Evolutionary conservation across 805 yeast genomes (phyloP).

Genomic region (Candida lessepsii): DNA sequence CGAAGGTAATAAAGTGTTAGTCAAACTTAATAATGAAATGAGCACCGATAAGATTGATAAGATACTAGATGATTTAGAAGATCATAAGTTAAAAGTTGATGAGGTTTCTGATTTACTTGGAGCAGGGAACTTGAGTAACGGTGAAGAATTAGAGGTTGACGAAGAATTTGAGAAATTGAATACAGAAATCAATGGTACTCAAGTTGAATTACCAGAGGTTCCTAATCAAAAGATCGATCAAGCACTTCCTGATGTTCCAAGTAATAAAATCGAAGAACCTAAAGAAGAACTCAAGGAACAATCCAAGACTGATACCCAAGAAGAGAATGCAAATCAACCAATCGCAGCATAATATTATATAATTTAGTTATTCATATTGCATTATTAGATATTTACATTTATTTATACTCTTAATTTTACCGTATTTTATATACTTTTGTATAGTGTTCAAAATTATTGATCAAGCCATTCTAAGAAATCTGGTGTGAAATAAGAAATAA

Average conservation of each 20-base stretch:
- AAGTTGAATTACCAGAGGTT: constrained; percentile 9
- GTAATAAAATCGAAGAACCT: not conserved
- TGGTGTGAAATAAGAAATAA: constrained; percentile 92
- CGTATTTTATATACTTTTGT: constrained; percentile 1
- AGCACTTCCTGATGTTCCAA: constrained; percentile 9
- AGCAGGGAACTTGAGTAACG: constrained; percentile 37
- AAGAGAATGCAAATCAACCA: constrained; percentile 2
- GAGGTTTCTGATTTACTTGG: constrained; percentile 61
- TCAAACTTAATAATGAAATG: constrained; percentile 75
- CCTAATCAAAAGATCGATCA: constrained; percentile 1
- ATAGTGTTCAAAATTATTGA: constrained; percentile 3
- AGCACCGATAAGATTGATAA: constrained; percentile 74
- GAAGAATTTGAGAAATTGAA: constrained; percentile 57
- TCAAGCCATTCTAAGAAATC: constrained; percentile 90
- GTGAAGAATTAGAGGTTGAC: constrained; percentile 63
- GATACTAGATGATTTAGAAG: constrained; percentile 80
- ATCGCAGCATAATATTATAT: constrained; percentile 4
- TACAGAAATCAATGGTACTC: constrained; percentile 33
- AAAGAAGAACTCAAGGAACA: not conserved
- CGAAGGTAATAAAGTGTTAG: constrained; percentile 77
- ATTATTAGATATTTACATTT: not conserved
- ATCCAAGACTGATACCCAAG: no score
- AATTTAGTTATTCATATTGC: constrained; percentile 1
- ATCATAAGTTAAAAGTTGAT: constrained; percentile 75
- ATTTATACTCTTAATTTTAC: not conserved